Evolutionary conservation across 2,329 filamentous ascomycete genomes (phyloP), one percentile per base, ranked within the genome.

Genomic region (Phyllosticta citribraziliensis): DNA sequence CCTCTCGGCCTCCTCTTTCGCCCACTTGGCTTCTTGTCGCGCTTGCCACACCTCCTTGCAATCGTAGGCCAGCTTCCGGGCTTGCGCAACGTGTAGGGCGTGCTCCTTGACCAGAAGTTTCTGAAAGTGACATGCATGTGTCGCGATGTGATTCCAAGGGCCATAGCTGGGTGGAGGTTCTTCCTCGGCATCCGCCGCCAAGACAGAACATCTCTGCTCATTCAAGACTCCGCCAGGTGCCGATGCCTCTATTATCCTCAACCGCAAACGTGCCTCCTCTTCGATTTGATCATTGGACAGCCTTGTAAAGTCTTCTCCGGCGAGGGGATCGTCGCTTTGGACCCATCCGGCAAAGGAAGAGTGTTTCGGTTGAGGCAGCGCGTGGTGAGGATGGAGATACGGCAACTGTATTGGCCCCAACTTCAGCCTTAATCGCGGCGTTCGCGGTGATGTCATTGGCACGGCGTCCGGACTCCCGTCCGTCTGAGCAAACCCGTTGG

Each of bases 121-220:
- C 55, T 89, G 85, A 67, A 97, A 93, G 67, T 92, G 88, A 12
- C 87, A 70, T 62, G 88, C 87, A 64, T 96, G 92, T 55, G 87
- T 86, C 54, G 88, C 80, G 58, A 97, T 80, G 70, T 97, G 89
- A 69, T 97, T 92, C 69, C 85, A 83, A 66, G 95, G 91, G n/a
- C 88, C 86, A 79, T 90, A 97, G 68, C 94, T 90, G 58, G 83
- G 81, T 0, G 85, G 83, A 0, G 89, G 89, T 67, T 95, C 88
- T 61, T 89, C 86, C 63, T 82, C 81, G 12, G 84, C 79, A 64
- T 94, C 89, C 0, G 89, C 88, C 19, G 86, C 80, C 67, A 89
- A 94, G 24, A 87, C 76, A 2, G 86, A 87, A 70, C 89, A 93
- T 63, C 82, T 80, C 63, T 85, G 84, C 59, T 81, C 77, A 57